Percentiles rank a stretch among this genome's conserved stretches.
Conservation (phyloP, 176 grass and related monocot genomes). For the Oryza coarctata region DNA sequence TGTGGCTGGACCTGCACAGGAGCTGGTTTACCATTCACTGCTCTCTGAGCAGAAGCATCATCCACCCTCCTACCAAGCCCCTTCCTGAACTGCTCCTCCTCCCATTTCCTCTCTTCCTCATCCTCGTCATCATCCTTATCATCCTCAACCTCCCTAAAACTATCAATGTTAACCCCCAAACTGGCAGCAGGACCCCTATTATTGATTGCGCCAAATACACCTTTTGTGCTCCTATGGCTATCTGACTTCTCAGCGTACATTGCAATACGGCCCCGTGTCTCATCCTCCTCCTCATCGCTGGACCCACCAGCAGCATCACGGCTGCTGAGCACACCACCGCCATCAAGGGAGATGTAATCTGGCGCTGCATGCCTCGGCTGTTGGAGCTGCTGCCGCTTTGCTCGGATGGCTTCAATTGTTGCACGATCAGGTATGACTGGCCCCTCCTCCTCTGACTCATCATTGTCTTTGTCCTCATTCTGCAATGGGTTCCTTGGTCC, state of each 20-base stretch:
- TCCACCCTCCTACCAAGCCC: slow-evolving; percentile 71
- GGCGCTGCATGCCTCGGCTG: slow-evolving; percentile 71
- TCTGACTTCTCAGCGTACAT: slow-evolving; percentile 61
- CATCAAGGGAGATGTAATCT: slow-evolving; percentile 90
- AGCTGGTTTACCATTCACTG: slow-evolving; percentile 36
- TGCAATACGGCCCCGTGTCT: slow-evolving; percentile 60
- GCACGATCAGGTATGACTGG: slow-evolving; percentile 68
- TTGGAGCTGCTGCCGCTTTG: slow-evolving; percentile 81
- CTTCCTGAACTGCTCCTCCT: slow-evolving; percentile 94
- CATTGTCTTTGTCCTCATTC: slow-evolving; percentile 17
- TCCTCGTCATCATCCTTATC: slow-evolving; percentile 60
- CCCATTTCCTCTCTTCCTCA: slow-evolving; percentile 92
- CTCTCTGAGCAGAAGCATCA: slow-evolving; percentile 54
- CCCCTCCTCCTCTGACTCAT: slow-evolving; percentile 46
- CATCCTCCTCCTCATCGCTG: slow-evolving; percentile 88
- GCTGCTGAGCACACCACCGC: slow-evolving; percentile 68
- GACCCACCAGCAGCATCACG: slow-evolving; percentile 52
- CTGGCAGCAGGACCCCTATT: slow-evolving; percentile 44
- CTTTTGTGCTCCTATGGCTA: slow-evolving; percentile 42
- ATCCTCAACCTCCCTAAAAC: slow-evolving; percentile 41
- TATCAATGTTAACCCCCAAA: slow-evolving; percentile 36
- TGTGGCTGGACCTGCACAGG: slow-evolving; percentile 46
- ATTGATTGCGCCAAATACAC: slow-evolving; percentile 55
- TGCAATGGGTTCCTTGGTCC: slow-evolving; percentile 30
- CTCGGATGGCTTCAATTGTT: slow-evolving; percentile 82